phyloP scores from a whole-genome alignment of 257 asterid species.

The Mitragyna speciosa region DNA sequence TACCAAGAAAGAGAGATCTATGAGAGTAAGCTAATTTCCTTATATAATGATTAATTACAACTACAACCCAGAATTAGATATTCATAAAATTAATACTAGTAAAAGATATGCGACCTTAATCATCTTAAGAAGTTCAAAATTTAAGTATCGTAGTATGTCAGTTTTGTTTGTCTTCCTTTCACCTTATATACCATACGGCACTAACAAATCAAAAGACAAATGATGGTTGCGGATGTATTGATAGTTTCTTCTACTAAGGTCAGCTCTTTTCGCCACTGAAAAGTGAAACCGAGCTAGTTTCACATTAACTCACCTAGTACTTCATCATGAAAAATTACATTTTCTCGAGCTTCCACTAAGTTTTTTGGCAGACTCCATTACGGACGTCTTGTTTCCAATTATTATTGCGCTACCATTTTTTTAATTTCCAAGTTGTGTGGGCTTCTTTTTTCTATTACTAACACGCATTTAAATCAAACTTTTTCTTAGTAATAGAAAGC shows the following conservation, averaged over 20 bases:
- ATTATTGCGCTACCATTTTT: background rate
- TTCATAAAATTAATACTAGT: no score
- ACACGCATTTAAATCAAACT: background rate
- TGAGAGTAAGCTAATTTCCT: constrained; percentile 16
- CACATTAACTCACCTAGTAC: background rate
- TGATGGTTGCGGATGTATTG: background rate
- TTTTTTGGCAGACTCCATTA: background rate
- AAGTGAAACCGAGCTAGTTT: no score
- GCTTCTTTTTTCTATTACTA: background rate
- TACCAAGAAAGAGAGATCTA: constrained; percentile 7
- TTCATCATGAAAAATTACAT: background rate
- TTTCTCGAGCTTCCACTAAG: no score
- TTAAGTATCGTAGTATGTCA: no score
- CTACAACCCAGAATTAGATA: background rate
- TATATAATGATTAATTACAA: no score
- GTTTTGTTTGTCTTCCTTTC: background rate
- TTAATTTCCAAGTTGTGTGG: no score
- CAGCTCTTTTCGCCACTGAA: no score
- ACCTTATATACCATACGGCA: no score
- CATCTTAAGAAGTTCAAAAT: no score
- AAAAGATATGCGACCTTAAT: background rate
- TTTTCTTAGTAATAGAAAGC: background rate
- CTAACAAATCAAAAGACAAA: no score
- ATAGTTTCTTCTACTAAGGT: no score
- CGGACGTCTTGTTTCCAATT: background rate